These are phyloP conservation scores for Chytridiales sp. DNA, from an alignment of 371 early-diverging fungal genomes.

Conservation along the genomic window DNA sequence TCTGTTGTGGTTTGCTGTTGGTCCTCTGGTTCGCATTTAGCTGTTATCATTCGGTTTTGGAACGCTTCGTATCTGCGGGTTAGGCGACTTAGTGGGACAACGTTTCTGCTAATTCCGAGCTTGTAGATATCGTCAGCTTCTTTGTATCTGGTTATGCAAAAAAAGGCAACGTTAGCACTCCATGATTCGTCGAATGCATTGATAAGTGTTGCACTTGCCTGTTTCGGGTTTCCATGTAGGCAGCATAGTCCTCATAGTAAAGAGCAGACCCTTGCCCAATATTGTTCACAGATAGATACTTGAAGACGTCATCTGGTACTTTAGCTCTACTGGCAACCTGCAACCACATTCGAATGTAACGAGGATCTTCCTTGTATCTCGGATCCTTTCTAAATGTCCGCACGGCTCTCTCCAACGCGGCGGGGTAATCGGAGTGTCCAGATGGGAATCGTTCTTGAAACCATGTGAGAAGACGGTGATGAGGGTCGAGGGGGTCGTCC, in stretches of 20 bases:
- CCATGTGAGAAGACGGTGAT: slow-evolving; percentile 72
- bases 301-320: slow-evolving; percentile 66
- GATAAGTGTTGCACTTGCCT: slow-evolving; percentile 40
- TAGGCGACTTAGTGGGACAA: slow-evolving; percentile 54
- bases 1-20: background rate
- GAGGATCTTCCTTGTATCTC: slow-evolving; percentile 72
- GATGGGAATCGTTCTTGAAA: slow-evolving; percentile 67
- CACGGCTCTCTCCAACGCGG: slow-evolving; percentile 62
- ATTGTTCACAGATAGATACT: slow-evolving; percentile 62
- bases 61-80: slow-evolving; percentile 51
- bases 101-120: slow-evolving; percentile 56
- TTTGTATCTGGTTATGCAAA: slow-evolving; percentile 40
- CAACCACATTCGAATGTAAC: slow-evolving; percentile 75
- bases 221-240: slow-evolving; percentile 51
- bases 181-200: background rate
- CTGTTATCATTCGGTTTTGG: slow-evolving; percentile 36
- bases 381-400: slow-evolving; percentile 57
- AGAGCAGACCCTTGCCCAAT: slow-evolving; percentile 69
- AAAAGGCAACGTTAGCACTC: background rate
- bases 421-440: slow-evolving; percentile 57
- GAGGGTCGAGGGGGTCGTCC: slow-evolving; percentile 78
- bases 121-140: slow-evolving; percentile 54
- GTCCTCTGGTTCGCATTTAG: slow-evolving; percentile 4
- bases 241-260: slow-evolving; percentile 80
- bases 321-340: slow-evolving; percentile 59